Conservation (phyloP, 129 eudicot species). For the Lactuca saligna region DNA sequence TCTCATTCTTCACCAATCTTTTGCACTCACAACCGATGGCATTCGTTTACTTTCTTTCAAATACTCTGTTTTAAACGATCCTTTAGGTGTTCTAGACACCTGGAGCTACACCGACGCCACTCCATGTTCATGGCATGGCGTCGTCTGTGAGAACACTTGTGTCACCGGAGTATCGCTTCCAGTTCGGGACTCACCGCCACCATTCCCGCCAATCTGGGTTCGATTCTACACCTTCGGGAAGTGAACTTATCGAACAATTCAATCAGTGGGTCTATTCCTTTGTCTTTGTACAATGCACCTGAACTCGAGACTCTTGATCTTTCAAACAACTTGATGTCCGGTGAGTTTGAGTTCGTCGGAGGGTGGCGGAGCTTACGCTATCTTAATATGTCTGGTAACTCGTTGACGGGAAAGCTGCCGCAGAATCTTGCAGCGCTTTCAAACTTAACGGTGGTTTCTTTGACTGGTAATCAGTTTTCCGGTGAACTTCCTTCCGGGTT, state of each 20-base stretch:
- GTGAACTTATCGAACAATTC: slow-evolving; percentile 71
- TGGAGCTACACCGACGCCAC: slow-evolving; percentile 54
- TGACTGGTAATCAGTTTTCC: slow-evolving; percentile 52
- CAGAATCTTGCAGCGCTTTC: slow-evolving; percentile 34
- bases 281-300: slow-evolving; percentile 39
- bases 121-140: slow-evolving; percentile 84
- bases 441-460: slow-evolving; percentile 56
- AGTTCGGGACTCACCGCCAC: slow-evolving; percentile 51
- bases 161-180: slow-evolving; percentile 61
- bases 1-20: slow-evolving; percentile 17
- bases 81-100: slow-evolving; percentile 41
- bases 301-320: slow-evolving; percentile 56
- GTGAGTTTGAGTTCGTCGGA: slow-evolving; percentile 54
- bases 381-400: slow-evolving; percentile 65
- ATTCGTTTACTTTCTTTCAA: slow-evolving; percentile 63
- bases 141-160: slow-evolving; percentile 45
- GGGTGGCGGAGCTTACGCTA: slow-evolving; percentile 39
- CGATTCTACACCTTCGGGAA: slow-evolving; percentile 41
- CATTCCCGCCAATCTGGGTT: slow-evolving; percentile 67
- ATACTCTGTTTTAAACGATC: slow-evolving; percentile 53
- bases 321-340: slow-evolving; percentile 69
- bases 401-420: slow-evolving; percentile 62
- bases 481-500: slow-evolving; percentile 69
- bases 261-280: slow-evolving; percentile 72
- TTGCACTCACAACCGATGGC: slow-evolving; percentile 61